These are phyloP conservation scores for Yarrowia yakushimensis DNA, from an alignment of 805 yeast species.

Conservation along the genomic window DNA sequence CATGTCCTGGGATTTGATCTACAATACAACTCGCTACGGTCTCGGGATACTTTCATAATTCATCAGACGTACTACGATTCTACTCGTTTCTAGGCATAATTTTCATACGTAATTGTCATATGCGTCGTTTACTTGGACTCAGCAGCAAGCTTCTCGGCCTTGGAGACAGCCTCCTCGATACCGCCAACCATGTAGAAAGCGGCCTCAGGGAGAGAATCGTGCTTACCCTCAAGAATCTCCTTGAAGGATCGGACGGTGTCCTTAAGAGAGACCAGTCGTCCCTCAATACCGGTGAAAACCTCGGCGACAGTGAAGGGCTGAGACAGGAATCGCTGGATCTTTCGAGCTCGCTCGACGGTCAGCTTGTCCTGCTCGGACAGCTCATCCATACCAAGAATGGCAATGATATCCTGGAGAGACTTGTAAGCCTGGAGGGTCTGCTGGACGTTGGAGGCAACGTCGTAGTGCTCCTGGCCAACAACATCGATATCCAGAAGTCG, in stretches of 20 bases:
- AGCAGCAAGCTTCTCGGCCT: conserved; percentile 98
- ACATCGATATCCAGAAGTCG: conserved; percentile 96
- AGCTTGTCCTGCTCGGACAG: conserved; percentile 97
- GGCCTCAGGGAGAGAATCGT: conserved; percentile 97
- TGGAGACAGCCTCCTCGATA: conserved; percentile 96
- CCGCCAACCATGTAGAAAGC: conserved; percentile 99
- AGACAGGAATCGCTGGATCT: conserved; percentile 99
- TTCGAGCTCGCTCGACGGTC: conserved; percentile 99
- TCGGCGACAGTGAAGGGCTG: conserved; percentile 99
- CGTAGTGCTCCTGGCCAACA: conserved; percentile 98
- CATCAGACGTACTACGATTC: conserved; percentile 17
- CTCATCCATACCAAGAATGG: conserved; percentile 99
- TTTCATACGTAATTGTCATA: conserved; percentile 27
- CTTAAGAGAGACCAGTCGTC: conserved; percentile 94
- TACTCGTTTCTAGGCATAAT: conserved; percentile 20
- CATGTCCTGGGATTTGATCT: too few species aligned
- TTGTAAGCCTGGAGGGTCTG: conserved; percentile 99
- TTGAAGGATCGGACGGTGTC: conserved; percentile 93
- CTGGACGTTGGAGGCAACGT: conserved; percentile 91
- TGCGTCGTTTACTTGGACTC: conserved; percentile 43
- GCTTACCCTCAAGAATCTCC: conserved; percentile 97
- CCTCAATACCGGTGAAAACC: conserved; percentile 99
- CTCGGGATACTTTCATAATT: conserved; percentile 7
- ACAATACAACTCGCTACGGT: not conserved
- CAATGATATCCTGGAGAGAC: conserved; percentile 99